These are phyloP conservation scores for Heterobasidion occidentale DNA, from an alignment of 1,284 basidiomycete species.

Conservation along the genomic window DNA sequence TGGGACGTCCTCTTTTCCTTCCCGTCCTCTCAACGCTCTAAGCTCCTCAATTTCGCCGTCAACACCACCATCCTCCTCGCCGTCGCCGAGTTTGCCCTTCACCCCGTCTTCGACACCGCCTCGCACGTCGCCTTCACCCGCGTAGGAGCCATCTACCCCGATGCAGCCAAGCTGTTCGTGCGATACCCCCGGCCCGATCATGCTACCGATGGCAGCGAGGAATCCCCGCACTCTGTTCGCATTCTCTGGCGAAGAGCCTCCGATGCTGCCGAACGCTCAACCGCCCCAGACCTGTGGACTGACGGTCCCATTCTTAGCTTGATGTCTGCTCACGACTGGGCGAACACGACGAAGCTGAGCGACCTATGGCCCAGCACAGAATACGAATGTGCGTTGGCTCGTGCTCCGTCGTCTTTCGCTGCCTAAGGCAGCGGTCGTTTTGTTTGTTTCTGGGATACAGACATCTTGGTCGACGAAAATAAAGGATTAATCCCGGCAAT, in stretches of 20 bases:
- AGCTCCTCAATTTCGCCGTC: slow-evolving; percentile 35
- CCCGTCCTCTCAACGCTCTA: slow-evolving; percentile 30
- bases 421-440: background rate
- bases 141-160: slow-evolving; percentile 61
- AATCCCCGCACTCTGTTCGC: slow-evolving; percentile 23
- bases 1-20: slow-evolving; percentile 30
- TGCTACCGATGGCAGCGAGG: slow-evolving; percentile 16
- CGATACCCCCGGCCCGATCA: slow-evolving; percentile 39
- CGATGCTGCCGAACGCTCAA: slow-evolving; percentile 5
- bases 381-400: slow-evolving; percentile 60
- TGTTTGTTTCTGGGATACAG: slow-evolving; percentile 23
- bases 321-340: slow-evolving; percentile 53
- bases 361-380: slow-evolving; percentile 63
- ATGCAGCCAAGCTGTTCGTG: slow-evolving; percentile 52
- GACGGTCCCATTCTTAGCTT: slow-evolving; percentile 44
- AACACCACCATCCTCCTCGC: slow-evolving; percentile 46
- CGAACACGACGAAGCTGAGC: slow-evolving; percentile 43
- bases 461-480: slow-evolving; percentile 41
- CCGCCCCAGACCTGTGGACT: slow-evolving; percentile 32
- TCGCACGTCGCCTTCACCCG: slow-evolving; percentile 52
- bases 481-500: slow-evolving; percentile 37
- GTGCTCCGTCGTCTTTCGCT: background rate
- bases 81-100: slow-evolving; percentile 39
- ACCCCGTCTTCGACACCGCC: slow-evolving; percentile 47
- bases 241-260: slow-evolving; percentile 40